Evolutionary conservation across 257 asterid species (phyloP).

Genomic region (Jaltomata sinuosa): DNA sequence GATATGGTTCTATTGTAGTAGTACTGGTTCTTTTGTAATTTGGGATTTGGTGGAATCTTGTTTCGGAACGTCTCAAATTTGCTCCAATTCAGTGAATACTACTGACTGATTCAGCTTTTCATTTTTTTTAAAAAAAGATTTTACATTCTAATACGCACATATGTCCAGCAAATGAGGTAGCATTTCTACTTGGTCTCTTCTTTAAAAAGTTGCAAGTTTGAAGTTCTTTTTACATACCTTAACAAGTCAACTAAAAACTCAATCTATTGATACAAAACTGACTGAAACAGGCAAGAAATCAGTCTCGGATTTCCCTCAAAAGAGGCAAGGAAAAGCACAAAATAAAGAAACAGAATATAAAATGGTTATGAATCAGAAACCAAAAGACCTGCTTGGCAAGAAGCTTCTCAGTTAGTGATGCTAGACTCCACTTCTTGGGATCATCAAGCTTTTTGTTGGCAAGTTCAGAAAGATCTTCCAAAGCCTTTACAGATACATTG

Average conservation of each 20-base stretch:
- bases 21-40: not conserved
- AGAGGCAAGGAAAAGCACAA: not conserved
- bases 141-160: not conserved
- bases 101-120: not conserved
- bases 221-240: not conserved
- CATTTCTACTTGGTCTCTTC: not conserved
- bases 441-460: constrained; percentile 69
- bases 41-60: not conserved
- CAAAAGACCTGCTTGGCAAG: constrained; percentile 56
- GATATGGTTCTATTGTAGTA: too few species aligned
- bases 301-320: not conserved
- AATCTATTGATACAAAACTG: not conserved
- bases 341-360: not conserved
- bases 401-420: constrained; percentile 55
- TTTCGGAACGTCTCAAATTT: not conserved
- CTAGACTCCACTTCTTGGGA: constrained; percentile 75
- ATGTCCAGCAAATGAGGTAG: not conserved
- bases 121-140: fast-evolving
- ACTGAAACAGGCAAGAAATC: not conserved
- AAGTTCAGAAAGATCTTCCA: constrained; percentile 55
- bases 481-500: constrained; percentile 39
- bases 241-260: not conserved
- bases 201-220: not conserved
- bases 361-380: not conserved
- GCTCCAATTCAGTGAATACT: not conserved